Percentiles rank a stretch among this genome's conserved stretches.
Evolutionary conservation across 2,329 filamentous ascomycete genomes (phyloP).

Genomic region (Clarireedia monteithiana): DNA sequence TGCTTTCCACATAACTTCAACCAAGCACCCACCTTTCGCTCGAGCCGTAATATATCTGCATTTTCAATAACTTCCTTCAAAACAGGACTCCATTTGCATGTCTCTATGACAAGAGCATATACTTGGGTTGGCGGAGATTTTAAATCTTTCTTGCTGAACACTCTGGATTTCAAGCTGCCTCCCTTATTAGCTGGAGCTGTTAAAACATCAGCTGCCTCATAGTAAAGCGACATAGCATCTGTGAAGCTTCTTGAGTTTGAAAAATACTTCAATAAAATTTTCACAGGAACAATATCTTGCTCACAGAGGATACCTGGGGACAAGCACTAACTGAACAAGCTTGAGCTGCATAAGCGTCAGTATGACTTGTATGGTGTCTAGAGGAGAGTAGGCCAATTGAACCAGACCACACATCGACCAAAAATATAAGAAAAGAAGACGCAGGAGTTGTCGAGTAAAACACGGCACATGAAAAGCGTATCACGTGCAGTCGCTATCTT

Average conservation of each 20-base stretch:
- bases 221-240: slow-evolving; percentile 77
- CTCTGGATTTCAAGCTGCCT: slow-evolving; percentile 80
- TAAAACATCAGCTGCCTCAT: slow-evolving; percentile 77
- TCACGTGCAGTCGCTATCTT: slow-evolving; percentile 9
- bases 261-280: slow-evolving; percentile 1
- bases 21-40: slow-evolving; percentile 64
- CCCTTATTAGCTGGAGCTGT: slow-evolving; percentile 53
- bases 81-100: slow-evolving; percentile 82
- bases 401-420: too few species aligned
- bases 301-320: neutral
- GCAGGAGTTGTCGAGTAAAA: neutral
- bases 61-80: slow-evolving; percentile 86
- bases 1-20: neutral
- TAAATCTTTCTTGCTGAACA: slow-evolving; percentile 66
- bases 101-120: slow-evolving; percentile 80
- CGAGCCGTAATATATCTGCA: slow-evolving; percentile 65
- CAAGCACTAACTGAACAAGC: too few species aligned
- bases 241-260: neutral
- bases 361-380: too few species aligned
- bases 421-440: neutral
- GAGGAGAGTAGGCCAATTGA: too few species aligned
- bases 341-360: too few species aligned
- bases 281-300: slow-evolving; percentile 2
- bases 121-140: slow-evolving; percentile 76
- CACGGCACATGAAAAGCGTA: neutral